phyloP scores from a whole-genome alignment of 2,329 filamentous ascomycete species.

The Monosporascus sp. region DNA sequence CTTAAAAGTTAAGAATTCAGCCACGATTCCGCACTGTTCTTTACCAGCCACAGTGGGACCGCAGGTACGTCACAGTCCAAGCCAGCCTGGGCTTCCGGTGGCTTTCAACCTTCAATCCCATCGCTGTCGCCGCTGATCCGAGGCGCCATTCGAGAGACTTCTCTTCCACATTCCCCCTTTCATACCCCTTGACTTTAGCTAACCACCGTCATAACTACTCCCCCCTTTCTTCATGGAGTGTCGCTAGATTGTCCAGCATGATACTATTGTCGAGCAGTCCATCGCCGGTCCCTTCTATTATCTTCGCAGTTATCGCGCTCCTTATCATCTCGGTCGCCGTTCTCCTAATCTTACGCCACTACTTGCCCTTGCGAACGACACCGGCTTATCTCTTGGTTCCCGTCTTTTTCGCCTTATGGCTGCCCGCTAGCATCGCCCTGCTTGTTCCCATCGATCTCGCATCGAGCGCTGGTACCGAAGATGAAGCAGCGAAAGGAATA shows the following conservation, averaged over 20 bases:
- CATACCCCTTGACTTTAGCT: too few species aligned
- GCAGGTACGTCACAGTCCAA: too few species aligned
- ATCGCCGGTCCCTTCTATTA: conserved; percentile 69
- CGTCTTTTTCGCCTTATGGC: conserved; percentile 91
- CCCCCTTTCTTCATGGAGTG: conserved; percentile 18
- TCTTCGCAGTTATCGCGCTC: conserved; percentile 72
- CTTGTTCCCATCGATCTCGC: conserved; percentile 95
- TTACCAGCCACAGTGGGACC: too few species aligned
- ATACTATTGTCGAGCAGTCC: conserved; percentile 46
- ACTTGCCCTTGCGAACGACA: conserved; percentile 83
- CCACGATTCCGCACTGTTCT: too few species aligned
- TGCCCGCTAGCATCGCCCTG: conserved; percentile 86
- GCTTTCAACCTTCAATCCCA: too few species aligned
- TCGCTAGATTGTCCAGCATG: conserved; percentile 41
- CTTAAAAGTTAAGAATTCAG: too few species aligned
- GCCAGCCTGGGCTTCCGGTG: too few species aligned
- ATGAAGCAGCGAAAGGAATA: conserved; percentile 69
- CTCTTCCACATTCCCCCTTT: too few species aligned
- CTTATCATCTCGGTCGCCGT: conserved; percentile 70
- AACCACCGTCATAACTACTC: not conserved
- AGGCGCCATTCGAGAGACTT: too few species aligned
- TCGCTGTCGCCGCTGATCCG: too few species aligned
- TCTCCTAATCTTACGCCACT: conserved; percentile 81
- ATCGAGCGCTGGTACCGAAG: conserved; percentile 71
- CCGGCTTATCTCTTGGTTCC: conserved; percentile 86